These are phyloP conservation scores for Trichoderma sp. DNA, from an alignment of 2,329 filamentous ascomycete species.

Conservation along the genomic window DNA sequence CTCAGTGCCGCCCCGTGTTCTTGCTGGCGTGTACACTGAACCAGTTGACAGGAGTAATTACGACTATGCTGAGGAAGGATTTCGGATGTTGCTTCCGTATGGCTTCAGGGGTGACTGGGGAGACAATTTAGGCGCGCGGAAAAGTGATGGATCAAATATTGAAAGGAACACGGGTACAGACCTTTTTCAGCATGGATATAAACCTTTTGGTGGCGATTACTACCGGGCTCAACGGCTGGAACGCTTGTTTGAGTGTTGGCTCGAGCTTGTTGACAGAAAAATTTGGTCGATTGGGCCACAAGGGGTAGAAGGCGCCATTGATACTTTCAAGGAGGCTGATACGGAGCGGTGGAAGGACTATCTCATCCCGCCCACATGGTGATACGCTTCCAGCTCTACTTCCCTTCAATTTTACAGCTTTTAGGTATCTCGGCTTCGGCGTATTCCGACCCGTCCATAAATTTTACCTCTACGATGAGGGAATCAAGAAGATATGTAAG, in stretches of 20 bases:
- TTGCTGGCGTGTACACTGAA: background rate
- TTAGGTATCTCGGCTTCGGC: background rate
- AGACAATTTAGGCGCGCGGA: background rate
- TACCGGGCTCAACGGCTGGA: slow-evolving; percentile 33
- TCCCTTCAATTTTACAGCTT: background rate
- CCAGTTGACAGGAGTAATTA: background rate
- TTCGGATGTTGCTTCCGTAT: slow-evolving; percentile 1
- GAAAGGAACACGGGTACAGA: slow-evolving; percentile 31
- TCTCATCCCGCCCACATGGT: slow-evolving; percentile 30
- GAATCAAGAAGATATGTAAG: background rate
- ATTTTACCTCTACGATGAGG: background rate
- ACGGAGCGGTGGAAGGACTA: slow-evolving; percentile 25
- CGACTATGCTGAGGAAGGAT: slow-evolving; percentile 14
- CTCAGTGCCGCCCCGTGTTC: background rate
- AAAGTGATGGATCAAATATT: slow-evolving; percentile 15
- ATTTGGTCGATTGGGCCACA: slow-evolving; percentile 29
- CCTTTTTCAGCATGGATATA: slow-evolving; percentile 42
- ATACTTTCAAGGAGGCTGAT: slow-evolving; percentile 26
- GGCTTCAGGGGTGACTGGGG: background rate
- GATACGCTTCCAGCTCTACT: background rate
- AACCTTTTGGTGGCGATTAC: slow-evolving; percentile 40
- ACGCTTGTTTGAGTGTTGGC: slow-evolving; percentile 27
- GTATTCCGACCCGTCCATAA: background rate
- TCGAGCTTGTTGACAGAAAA: slow-evolving; percentile 20
- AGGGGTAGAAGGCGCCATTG: slow-evolving; percentile 27